Evolutionary conservation across 2,329 filamentous ascomycete genomes (phyloP), one percentile per base, ranked within the genome.

Genomic region (Furcasterigmium sp.): DNA sequence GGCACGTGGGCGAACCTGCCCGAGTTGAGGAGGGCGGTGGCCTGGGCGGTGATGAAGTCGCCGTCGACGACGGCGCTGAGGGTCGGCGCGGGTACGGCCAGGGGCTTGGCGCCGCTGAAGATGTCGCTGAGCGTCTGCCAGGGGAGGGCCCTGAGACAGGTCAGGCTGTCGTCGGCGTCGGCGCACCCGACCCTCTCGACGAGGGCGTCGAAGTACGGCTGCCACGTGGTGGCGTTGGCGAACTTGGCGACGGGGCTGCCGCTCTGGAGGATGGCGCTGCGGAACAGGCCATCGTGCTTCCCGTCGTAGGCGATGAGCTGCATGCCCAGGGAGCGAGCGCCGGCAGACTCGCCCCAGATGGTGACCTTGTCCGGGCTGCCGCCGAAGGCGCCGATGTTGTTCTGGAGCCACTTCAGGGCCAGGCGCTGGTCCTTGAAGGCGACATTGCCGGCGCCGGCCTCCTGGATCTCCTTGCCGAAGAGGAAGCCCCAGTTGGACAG

Each of bases 1-100:
- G 82, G 80, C 0, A 86, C 78, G 41, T 78, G 70, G 44, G 84
- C 75, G 49, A 85, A 85, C 15, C 72, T 70, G 37, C 80, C 81
- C 5, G 69, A 57, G 2, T 64, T 61, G 6, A 87, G 63, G 50
- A 82, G 76, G 8, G 70, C 57, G 9, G 73, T 75, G 28, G 63
- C 67, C 38, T 66, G 54, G 10, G 48, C 53, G 15, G 64, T 65
- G n/a, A 73, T 59, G 8, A 68, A 68, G 38, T 68, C 60, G 13
- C 57, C 62, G 36, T 73, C 70, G 10, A 68, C 35, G 21, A 53
- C 46, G 37, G 42, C 41, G 29, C 43, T 45, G 32, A 49, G 48
- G 47, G 28, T 56, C 46, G 17, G 59, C 48, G 47, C 47, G 32
- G 54, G 53, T 44, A 44, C 43, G 40, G 48, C 46, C 26, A 40